Evolutionary conservation across 768 basidiomycete species (phyloP), one percentile per base, ranked within the genome.

Genomic region (Mrakia hoshinonis): DNA sequence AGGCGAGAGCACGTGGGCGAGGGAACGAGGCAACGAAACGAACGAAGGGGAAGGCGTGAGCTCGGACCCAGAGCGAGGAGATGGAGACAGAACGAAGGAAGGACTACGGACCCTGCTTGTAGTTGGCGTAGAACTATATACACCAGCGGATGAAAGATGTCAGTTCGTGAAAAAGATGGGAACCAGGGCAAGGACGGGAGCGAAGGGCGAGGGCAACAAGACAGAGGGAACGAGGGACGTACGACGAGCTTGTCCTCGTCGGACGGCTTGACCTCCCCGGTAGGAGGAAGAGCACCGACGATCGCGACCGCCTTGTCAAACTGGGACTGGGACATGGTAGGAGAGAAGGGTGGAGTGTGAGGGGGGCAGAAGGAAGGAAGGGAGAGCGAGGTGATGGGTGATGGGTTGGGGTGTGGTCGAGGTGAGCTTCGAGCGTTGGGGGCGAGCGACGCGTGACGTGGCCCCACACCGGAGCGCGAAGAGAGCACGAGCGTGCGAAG

Each of bases 91-190:
- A 52, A 34, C 34, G 11, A 62, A 36, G 61, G 22, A 74, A 69
- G 70, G 38, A 73, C 24, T 61, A 68, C 79, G 55, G 68, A 89
- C 92, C 91, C 84, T 95, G 93, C 85, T 98, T 99, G 85, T 83
- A 97, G 80, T 88, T 86, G 75, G 84, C 84, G 84, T 98, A 99
- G 84, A 96, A 96, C 94, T 97, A 76, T 24, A 54, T 5, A 7
- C 2, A 29, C 51, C 3, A 20, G 29, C 29, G 4, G 20, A 13
- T 13, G 31, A 64, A 20, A 29, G 11, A 47, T 15, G 47, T 31
- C 2, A 47, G 66, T 34, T 31, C 11, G 47, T 31, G 4, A n/a
- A 4, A 11, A 18, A 48, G 15, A 39, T 34, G 34, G 46, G 24
- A 51, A 51, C 31, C 36, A 12, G 31, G 6, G 34, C 2, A 62